Conservation (phyloP, 345 rosid species). For the Hypericum androsaemum region DNA sequence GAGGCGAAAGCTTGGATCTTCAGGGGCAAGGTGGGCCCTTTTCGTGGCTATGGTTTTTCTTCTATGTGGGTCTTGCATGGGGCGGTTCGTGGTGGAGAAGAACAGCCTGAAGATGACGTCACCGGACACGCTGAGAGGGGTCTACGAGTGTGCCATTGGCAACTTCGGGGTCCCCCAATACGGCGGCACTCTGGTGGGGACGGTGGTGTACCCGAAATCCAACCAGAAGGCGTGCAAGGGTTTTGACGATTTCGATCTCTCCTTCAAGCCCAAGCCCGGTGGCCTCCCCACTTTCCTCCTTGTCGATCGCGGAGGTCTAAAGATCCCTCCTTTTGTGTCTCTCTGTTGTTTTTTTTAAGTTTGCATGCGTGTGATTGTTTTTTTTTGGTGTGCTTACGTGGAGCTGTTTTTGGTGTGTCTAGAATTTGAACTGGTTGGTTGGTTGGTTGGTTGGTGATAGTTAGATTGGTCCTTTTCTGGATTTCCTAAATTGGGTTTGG, state of each 20-base stretch:
- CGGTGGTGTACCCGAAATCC: constrained; percentile 41
- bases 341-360: neutral
- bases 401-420: too few species aligned
- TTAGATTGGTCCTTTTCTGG: too few species aligned
- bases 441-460: too few species aligned
- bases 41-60: neutral
- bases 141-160: constrained; percentile 47
- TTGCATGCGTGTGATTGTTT: neutral
- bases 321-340: neutral
- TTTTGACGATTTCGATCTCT: constrained; percentile 30
- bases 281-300: constrained; percentile 38
- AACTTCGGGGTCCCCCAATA: constrained; percentile 51
- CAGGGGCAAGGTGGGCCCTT: neutral
- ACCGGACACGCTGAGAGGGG: constrained; percentile 36
- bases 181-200: constrained; percentile 45
- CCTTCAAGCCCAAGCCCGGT: constrained; percentile 39
- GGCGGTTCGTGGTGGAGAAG: constrained; percentile 43
- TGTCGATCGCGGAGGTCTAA: constrained; percentile 50
- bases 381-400: neutral
- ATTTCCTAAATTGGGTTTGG: too few species aligned
- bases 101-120: constrained; percentile 49
- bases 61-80: constrained; percentile 1
- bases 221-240: constrained; percentile 45
- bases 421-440: too few species aligned
- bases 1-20: neutral